These are phyloP conservation scores for Penicillium hesseltinei DNA, from an alignment of 2,329 filamentous ascomycete species.

Conservation along the genomic window DNA sequence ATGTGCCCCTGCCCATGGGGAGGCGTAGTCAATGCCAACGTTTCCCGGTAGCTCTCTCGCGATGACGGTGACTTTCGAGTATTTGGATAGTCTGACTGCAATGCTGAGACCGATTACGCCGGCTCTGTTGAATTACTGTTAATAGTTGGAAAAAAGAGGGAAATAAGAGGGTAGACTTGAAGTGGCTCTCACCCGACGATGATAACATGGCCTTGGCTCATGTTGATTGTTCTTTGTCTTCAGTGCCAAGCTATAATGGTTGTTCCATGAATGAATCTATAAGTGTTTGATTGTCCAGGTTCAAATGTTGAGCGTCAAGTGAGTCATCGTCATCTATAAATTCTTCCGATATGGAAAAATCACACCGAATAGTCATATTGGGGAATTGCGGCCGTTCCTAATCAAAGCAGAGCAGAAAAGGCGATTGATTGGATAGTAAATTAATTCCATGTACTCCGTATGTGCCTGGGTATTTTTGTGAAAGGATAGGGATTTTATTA, in stretches of 20 bases:
- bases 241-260: not conserved
- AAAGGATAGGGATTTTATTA: not conserved
- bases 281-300: not conserved
- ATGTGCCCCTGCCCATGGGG: slow-evolving; percentile 13
- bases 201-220: not conserved
- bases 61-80: not conserved
- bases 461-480: not conserved
- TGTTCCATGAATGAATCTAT: too few species aligned
- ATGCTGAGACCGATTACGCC: not conserved
- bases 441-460: not conserved
- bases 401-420: not conserved
- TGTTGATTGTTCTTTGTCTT: not conserved
- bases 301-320: not conserved
- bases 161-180: not conserved
- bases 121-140: not conserved
- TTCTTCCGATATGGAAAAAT: not conserved
- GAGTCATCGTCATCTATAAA: not conserved
- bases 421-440: not conserved
- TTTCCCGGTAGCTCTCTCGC: slow-evolving; percentile 10
- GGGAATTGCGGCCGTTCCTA: not conserved
- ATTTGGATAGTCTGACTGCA: not conserved
- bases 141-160: not conserved
- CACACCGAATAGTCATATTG: not conserved
- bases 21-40: not conserved
- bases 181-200: not conserved